Base-by-base conservation (phyloP, 2,329 filamentous ascomycete genomes). In the Neofusicoccum parvum region DNA sequence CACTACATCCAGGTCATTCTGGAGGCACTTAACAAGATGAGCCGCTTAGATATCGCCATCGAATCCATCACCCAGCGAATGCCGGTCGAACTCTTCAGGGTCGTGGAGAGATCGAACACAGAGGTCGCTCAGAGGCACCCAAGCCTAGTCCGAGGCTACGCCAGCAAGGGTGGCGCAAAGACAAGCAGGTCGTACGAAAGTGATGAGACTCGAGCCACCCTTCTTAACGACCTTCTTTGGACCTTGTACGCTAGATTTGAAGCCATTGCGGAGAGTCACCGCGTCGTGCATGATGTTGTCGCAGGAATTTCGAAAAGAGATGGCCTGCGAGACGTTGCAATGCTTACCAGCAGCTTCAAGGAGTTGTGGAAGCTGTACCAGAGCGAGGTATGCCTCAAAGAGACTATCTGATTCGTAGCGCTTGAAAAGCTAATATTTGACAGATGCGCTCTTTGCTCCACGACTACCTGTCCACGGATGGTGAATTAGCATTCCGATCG, bases 291-390 rank as follows among this genome's bases (percentile, higher is more conserved):
- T 76, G 95, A 98, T 76, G 91, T 96, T 53, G 90, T 97, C 73
- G 90, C 90, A 68, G 91, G 92, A 0, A 91, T 99, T 66, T 88
- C 94, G 63, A 88, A 90, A 68, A 88, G 96, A 58, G 94, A 98
- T 74, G 91, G 90, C 78, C 76, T 83, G 58, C 78, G 75, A 59
- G 84, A 86, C 64, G 72, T 73, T 23, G 88, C 76, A 82, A 85
- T 87, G 0, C 84, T 98, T 58, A 89, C 92, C 5, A 89, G 92
- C 64, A 93, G 93, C 65, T 99, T 99, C 79, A 95, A 94, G 73
- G 95, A 98, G 79, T 81, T 99, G 46, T 99, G 96, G 96, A 97
- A 97, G 74, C 82, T 99, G 7, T 94, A 97, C 73, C 95, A 99
- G 75, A 98, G 96, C 78, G 95, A 99, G 43, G 56, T 60, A 60